These are phyloP conservation scores for Pseudopediastrum boryanum DNA, from an alignment of 139 green algal genomes.

Conservation along the genomic window DNA sequence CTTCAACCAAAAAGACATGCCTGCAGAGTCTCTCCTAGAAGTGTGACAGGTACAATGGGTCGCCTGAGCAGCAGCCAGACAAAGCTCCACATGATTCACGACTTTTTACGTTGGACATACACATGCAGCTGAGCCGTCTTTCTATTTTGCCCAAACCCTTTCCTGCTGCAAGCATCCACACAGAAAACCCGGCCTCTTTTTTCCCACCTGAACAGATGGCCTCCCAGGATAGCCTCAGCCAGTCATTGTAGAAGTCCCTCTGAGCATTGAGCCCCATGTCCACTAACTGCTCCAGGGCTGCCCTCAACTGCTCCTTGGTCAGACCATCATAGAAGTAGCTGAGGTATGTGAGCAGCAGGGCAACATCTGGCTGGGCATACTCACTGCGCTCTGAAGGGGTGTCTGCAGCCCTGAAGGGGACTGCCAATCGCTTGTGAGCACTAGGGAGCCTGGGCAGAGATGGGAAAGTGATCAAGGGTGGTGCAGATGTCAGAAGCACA, in stretches of 20 bases:
- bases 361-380: slow-evolving; percentile 64
- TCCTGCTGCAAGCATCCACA: neutral
- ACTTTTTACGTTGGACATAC: too few relatives aligned
- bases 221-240: slow-evolving; percentile 36
- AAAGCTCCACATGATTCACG: too few relatives aligned
- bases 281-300: slow-evolving; percentile 7
- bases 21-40: too few relatives aligned
- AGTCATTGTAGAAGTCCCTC: slow-evolving; percentile 37
- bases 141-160: too few relatives aligned
- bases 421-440: slow-evolving; percentile 51
- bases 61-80: too few relatives aligned
- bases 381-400: slow-evolving; percentile 53
- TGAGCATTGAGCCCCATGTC: slow-evolving; percentile 44
- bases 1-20: too few relatives aligned
- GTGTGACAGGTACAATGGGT: too few relatives aligned
- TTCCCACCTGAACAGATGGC: slow-evolving; percentile 13
- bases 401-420: slow-evolving; percentile 53
- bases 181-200: neutral
- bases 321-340: slow-evolving; percentile 62
- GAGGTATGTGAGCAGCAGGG: slow-evolving; percentile 50
- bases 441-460: slow-evolving; percentile 20
- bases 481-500: neutral
- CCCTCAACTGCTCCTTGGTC: slow-evolving; percentile 5
- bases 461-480: neutral
- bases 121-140: too few relatives aligned